A percentile compares a stretch with the other conserved stretches of the same genome.
These are phyloP conservation scores for Tulasnella sp. DNA, from an alignment of 768 basidiomycete species.

Conservation along the genomic window DNA sequence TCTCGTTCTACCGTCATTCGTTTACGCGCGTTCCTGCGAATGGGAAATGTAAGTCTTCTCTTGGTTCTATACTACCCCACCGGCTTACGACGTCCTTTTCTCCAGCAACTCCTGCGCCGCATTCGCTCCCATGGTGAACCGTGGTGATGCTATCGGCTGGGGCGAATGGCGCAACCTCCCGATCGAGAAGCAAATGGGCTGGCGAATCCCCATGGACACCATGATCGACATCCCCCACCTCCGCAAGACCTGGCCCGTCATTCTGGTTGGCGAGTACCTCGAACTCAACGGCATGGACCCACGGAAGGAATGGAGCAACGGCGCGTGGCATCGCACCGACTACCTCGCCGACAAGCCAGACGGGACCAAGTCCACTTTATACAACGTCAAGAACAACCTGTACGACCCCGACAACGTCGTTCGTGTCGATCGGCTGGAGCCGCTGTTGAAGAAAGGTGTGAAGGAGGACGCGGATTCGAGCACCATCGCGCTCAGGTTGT, in stretches of 20 bases:
- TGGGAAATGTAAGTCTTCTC: slow-evolving; percentile 26
- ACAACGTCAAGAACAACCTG: slow-evolving; percentile 29
- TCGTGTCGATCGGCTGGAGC: slow-evolving; percentile 28
- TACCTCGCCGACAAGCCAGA: slow-evolving; percentile 22
- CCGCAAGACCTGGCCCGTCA: slow-evolving; percentile 27
- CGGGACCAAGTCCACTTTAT: slow-evolving; percentile 21
- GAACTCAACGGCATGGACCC: slow-evolving; percentile 30
- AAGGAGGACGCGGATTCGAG: slow-evolving; percentile 9
- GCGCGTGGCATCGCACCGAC: slow-evolving; percentile 29
- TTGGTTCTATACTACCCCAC: background rate
- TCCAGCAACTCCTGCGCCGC: slow-evolving; percentile 27
- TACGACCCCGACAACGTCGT: slow-evolving; percentile 30
- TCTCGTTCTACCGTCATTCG: slow-evolving; percentile 33
- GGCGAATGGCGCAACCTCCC: slow-evolving; percentile 34
- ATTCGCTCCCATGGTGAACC: slow-evolving; percentile 34
- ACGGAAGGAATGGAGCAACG: slow-evolving; percentile 28
- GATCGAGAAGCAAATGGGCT: slow-evolving; percentile 23
- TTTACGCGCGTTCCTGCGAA: slow-evolving; percentile 38
- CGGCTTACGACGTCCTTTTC: too few species aligned
- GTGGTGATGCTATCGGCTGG: slow-evolving; percentile 32
- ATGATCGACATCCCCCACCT: slow-evolving; percentile 36
- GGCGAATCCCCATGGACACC: slow-evolving; percentile 20
- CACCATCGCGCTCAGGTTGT: slow-evolving; percentile 1
- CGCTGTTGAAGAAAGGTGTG: background rate
- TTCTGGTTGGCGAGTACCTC: slow-evolving; percentile 35